Base-by-base conservation (phyloP, 257 asterid species). In the Oldenlandia corymbosa region DNA sequence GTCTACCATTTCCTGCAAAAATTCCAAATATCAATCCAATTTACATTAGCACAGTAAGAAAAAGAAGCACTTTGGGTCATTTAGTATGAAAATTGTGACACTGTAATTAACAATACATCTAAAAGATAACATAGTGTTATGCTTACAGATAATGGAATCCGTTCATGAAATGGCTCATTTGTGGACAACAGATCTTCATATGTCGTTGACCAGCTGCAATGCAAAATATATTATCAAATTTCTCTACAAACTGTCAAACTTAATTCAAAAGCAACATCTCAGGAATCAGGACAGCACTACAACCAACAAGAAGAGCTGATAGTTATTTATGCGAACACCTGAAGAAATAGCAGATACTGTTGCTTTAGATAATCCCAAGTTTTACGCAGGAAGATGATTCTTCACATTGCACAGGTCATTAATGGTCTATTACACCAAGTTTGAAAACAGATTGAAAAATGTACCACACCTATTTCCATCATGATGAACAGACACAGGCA, bases 1-100 rank as follows among this genome's bases (percentile, higher is more conserved):
- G 75, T 88, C 98, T 23, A 84, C 98, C 95, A 91, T 91, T 67
- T 91, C 96, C 96, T 88, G 92, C 65, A 73, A 67, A 47, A 71
- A 55, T 31, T 31, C 56, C 59, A 39, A 50, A 43, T 24, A 64
- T 14, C 42, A 68, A 48, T 67, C 58, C 62, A 65, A 60, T 45
- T 5, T 27, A 30, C n/a, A 46, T 58, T 32, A 64, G 60, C 48
- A 34, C 49, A 1, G n/a, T 5, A 13, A n/a, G 39, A n/a, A 50
- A 36, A 7, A 13, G 12, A 64, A n/a, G 13, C 27, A 3, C 10
- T 27, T 0, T 5, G 23, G 13, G 26, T 3, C 5, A 12, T 9
- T 11, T 20, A n/a, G 9, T n/a, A 20, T 51, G 21, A 10, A 50
- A 47, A 27, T 26, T 6, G 23, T 31, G 26, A 34, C 17, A 27